Base-by-base conservation (phyloP, 495 filamentous ascomycete genomes). In the Aspergillus egyptiacus region DNA sequence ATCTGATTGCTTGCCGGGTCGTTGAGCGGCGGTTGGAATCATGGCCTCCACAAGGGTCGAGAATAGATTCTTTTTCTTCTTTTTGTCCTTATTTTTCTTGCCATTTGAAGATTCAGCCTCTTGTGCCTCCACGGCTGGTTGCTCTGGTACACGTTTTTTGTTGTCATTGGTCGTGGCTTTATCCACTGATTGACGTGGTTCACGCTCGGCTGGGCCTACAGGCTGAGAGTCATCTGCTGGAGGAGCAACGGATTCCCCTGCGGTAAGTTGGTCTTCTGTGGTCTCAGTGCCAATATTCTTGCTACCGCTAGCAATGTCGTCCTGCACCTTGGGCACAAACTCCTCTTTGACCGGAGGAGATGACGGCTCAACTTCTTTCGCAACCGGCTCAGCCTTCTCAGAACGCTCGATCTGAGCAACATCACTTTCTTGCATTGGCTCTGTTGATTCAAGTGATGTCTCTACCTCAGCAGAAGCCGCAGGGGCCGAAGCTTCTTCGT, bases 71-170 rank as follows among this genome's bases (percentile, higher is more conserved):
- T 62, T 51, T 20, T 59, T 49, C 59, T 64, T 65, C 18, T 56
- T 57, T 48, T 60, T 64, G 19, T 68, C 65, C 46, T 59, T 59
- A n/a, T 66, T 65, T 53, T 55, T 62, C 45, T 66, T 62, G 35
- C 62, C 63, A n/a, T 52, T 60, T 31, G 57, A 36, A 25, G 36
- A 18, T n/a, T 42, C 51, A 44, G 25, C 50, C 36, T 34, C 53
- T 36, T 54, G 45, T 23, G 37, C 44, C 40, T 58, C 51, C 46
- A 46, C 17, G 18, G 43, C 35, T 45, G 44, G 35, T 37, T 44
- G 44, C 37, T 54, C 50, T 13, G 52, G 24, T 46, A 56, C 50
- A 56, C 54, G 57, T 63, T 49, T 50, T 49, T 51, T 17, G 30
- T 34, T 41, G 35, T 56, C 55, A 54, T 58, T 63, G 54, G 57